Evolutionary conservation across 73 alveolate genomes (phyloP), one percentile per base, ranked within the genome.

Genomic region (Tetrahymena thermophila): DNA sequence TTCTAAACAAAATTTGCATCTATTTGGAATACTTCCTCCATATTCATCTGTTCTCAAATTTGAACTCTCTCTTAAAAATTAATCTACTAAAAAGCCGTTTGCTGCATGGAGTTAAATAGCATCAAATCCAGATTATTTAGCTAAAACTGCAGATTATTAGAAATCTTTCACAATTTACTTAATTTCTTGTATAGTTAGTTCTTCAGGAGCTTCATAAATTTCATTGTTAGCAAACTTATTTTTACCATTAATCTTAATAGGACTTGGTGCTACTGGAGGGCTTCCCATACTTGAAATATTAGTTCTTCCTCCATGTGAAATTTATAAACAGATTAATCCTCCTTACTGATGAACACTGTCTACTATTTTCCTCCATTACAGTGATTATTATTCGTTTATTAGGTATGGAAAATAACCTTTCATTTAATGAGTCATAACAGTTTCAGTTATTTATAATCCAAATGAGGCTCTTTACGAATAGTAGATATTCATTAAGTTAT

Each of bases 121-220:
- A 98, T 98, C 99, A 93, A 96, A 97, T 42, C 99, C 99, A 0
- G 99, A 98, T 93, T 93, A 96, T 95, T 97, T 94, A 3, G 97
- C 99, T 37, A 96, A 94, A 56, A 93, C 83, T 19, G 98, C 98
- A 6, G 97, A 96, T 25, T 85, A 84, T 44, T 94, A 95, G 94
- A 96, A 98, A 84, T 96, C 96, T 17, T 98, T 58, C 1, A 97
- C 95, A 19, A 96, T 85, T 35, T 95, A 83, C 93, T 96, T 89
- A 10, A 98, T 94, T 34, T 97, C 99, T 71, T 23, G 11, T 23
- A 71, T 28, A n/a, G 35, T 71, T 31, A 71, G 31, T 71, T 71
- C 89, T 71, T 31, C n/a, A 28, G 89, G 89, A 28, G 21, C 9
- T 71, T 71, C 89, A 71, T 71, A 71, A 13, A 7, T 6, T 71